phyloP scores from a whole-genome alignment of 2,329 filamentous ascomycete species.

The Corynespora cassiicola region DNA sequence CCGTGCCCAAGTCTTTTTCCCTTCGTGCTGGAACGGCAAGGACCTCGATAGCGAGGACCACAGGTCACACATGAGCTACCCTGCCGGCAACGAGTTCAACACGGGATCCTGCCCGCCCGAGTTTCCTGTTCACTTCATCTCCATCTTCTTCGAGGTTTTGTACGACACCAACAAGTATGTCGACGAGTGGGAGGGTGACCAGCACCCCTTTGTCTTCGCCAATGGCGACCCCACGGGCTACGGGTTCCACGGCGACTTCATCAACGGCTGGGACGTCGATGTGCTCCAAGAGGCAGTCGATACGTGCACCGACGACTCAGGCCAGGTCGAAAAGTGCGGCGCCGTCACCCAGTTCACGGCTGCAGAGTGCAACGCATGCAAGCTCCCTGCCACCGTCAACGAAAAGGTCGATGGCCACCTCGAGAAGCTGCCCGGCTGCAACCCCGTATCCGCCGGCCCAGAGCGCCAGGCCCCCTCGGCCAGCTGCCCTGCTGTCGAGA shows the following conservation, averaged over 20 bases:
- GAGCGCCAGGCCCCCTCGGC: constrained; percentile 46
- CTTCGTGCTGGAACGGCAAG: constrained; percentile 74
- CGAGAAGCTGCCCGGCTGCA: constrained; percentile 62
- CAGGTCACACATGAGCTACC: constrained; percentile 69
- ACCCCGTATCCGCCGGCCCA: constrained; percentile 53
- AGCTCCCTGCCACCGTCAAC: constrained; percentile 52
- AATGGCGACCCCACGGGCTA: constrained; percentile 75
- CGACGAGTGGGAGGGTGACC: constrained; percentile 52
- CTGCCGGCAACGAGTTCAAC: constrained; percentile 52
- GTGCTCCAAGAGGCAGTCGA: constrained; percentile 72
- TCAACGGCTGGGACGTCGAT: constrained; percentile 71
- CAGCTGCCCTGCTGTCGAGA: constrained; percentile 14
- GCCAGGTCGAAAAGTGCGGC: constrained; percentile 44
- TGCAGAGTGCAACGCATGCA: constrained; percentile 60
- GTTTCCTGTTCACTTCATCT: constrained; percentile 62
- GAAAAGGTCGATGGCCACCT: constrained; percentile 55
- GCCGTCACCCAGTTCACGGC: constrained; percentile 53
- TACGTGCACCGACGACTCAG: constrained; percentile 61
- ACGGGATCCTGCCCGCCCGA: constrained; percentile 60
- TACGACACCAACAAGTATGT: constrained; percentile 59
- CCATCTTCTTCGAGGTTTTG: constrained; percentile 65
- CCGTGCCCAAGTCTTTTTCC: constrained; percentile 73
- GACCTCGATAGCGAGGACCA: constrained; percentile 64
- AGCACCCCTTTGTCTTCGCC: constrained; percentile 64
- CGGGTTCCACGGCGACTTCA: constrained; percentile 74